phyloP scores from a whole-genome alignment of 306 rosid species.

The Comarum palustre region DNA sequence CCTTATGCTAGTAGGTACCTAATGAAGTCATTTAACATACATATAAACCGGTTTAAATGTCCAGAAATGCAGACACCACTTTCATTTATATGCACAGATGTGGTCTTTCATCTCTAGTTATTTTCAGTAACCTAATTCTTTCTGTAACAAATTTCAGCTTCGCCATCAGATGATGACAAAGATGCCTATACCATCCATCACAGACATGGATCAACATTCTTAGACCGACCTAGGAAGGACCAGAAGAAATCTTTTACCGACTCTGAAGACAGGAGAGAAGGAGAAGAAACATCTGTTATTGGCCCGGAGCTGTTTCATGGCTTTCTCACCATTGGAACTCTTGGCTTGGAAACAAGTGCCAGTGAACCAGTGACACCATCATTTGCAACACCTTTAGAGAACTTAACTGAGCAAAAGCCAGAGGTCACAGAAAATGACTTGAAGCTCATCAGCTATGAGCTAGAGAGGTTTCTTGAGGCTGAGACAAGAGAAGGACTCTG shows the following conservation, averaged over 20 bases:
- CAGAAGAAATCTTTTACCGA: slow-evolving; percentile 33
- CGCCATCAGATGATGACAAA: slow-evolving; percentile 52
- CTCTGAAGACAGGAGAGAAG: slow-evolving; percentile 35
- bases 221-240: slow-evolving; percentile 39
- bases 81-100: slow-evolving; percentile 14
- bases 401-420: slow-evolving; percentile 36
- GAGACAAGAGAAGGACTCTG: slow-evolving; percentile 50
- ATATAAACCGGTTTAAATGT: neutral
- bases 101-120: slow-evolving; percentile 23
- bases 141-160: slow-evolving; percentile 55
- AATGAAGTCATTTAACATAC: slow-evolving; percentile 6
- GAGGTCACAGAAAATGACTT: slow-evolving; percentile 66
- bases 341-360: slow-evolving; percentile 53
- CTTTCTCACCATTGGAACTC: slow-evolving; percentile 89
- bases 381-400: slow-evolving; percentile 57
- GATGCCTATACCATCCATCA: slow-evolving; percentile 40
- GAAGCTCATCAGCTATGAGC: slow-evolving; percentile 62
- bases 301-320: slow-evolving; percentile 72
- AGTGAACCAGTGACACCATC: slow-evolving; percentile 79
- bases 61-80: slow-evolving; percentile 18
- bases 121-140: slow-evolving; percentile 26
- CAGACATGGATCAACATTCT: slow-evolving; percentile 35
- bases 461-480: slow-evolving; percentile 73
- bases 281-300: slow-evolving; percentile 40
- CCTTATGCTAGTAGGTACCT: neutral